Conservation (phyloP, 768 basidiomycete species). For the Suillus americanus region DNA sequence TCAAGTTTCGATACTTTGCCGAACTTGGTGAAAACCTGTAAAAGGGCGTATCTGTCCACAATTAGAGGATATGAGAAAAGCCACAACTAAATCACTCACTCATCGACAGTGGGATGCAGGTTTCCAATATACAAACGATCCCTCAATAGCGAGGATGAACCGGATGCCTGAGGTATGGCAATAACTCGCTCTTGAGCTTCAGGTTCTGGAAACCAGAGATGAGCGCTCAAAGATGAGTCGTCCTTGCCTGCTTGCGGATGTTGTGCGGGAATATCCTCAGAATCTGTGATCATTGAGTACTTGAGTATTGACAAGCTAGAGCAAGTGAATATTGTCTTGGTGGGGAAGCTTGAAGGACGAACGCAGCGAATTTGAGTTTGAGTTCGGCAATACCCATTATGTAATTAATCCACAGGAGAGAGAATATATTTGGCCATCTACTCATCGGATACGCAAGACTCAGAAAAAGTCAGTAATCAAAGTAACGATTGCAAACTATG, state of each 20-base stretch:
- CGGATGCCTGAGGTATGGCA: slow-evolving; percentile 11
- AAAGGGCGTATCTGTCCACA: slow-evolving; percentile 69
- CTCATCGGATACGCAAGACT: no score
- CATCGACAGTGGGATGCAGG: slow-evolving; percentile 81
- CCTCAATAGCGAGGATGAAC: slow-evolving; percentile 41
- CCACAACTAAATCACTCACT: slow-evolving; percentile 48
- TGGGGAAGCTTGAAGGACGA: not conserved
- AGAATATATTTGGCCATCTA: no score
- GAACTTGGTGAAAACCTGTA: slow-evolving; percentile 88
- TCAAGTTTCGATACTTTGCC: slow-evolving; percentile 93
- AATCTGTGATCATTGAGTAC: slow-evolving; percentile 1
- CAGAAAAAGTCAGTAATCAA: no score
- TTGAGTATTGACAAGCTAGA: not conserved
- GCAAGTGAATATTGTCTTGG: not conserved
- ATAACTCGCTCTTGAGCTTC: slow-evolving; percentile 14
- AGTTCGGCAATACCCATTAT: not conserved
- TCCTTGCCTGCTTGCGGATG: slow-evolving; percentile 1
- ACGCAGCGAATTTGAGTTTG: not conserved
- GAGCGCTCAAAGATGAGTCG: slow-evolving; percentile 9
- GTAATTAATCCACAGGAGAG: no score
- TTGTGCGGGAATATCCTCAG: not conserved
- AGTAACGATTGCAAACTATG: no score
- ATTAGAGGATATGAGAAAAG: slow-evolving; percentile 13
- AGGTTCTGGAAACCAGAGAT: slow-evolving; percentile 33
- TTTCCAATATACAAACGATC: slow-evolving; percentile 92